phyloP scores from a whole-genome alignment of 768 basidiomycete genomes.

The Asterophora lycoperdoides region DNA sequence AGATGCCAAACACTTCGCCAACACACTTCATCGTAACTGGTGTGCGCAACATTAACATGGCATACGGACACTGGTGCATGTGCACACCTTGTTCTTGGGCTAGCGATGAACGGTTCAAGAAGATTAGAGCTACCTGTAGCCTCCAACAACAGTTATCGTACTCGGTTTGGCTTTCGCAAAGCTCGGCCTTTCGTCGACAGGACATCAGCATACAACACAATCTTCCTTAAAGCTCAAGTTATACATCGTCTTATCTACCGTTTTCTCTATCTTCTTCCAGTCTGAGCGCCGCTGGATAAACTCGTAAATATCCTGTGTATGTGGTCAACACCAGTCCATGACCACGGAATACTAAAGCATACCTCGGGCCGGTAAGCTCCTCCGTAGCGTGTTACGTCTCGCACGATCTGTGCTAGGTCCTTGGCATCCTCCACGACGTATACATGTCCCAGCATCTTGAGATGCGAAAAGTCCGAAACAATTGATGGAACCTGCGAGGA shows the following conservation, averaged over 20 bases:
- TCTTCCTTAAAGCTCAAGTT: slow-evolving; percentile 92
- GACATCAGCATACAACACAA: slow-evolving; percentile 51
- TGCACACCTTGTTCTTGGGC: no score
- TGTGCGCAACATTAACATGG: no score
- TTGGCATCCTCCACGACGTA: slow-evolving; percentile 95
- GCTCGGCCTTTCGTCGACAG: no score
- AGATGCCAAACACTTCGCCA: no score
- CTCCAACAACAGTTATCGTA: no score
- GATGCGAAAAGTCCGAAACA: slow-evolving; percentile 83
- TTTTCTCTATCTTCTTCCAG: slow-evolving; percentile 98
- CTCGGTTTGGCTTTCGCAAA: no score
- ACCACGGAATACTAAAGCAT: background rate
- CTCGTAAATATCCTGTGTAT: slow-evolving; percentile 80
- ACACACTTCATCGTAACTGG: no score
- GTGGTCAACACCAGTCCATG: background rate
- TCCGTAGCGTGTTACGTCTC: slow-evolving; percentile 93
- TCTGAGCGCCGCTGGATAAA: slow-evolving; percentile 93
- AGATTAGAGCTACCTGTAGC: no score
- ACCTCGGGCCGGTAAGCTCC: slow-evolving; percentile 95
- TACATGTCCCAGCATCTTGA: slow-evolving; percentile 97
- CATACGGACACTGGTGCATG: no score
- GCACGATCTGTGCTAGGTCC: slow-evolving; percentile 92
- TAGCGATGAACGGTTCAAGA: no score
- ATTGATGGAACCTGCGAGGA: slow-evolving; percentile 62
- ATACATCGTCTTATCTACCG: slow-evolving; percentile 94